A percentile compares a stretch with the other conserved stretches of the same genome.
Evolutionary conservation across 768 basidiomycete species (phyloP).

Genomic region (Gloeopeniophorella convolvens): DNA sequence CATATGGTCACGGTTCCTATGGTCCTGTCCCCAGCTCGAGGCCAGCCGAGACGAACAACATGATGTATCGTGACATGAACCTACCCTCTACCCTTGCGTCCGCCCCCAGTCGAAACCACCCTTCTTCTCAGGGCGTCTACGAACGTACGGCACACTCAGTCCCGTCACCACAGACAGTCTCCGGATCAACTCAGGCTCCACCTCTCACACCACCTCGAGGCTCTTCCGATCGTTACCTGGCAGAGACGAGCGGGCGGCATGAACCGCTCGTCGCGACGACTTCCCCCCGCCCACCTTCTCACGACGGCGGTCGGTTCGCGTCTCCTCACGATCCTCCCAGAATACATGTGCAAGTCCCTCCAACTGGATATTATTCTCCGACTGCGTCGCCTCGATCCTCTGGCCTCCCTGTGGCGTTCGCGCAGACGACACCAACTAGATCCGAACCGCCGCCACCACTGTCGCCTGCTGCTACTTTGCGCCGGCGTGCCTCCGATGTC

Average conservation of each 20-base stretch:
- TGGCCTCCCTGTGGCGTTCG: not conserved
- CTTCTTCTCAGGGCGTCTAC: not conserved
- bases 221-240: not conserved
- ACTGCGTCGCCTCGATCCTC: not conserved
- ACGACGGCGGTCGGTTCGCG: not conserved
- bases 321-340: not conserved
- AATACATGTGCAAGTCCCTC: conserved; percentile 6
- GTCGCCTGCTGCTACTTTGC: not conserved
- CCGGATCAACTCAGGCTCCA: not conserved
- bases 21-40: not conserved
- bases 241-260: not conserved
- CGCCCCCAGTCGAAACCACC: not conserved
- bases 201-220: not conserved
- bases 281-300: too few species aligned
- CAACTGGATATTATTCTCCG: conserved; percentile 5
- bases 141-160: not conserved
- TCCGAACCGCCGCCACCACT: too few species aligned
- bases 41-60: not conserved
- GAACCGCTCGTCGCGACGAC: not conserved
- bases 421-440: not conserved
- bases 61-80: not conserved
- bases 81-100: not conserved
- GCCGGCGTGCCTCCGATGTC: not conserved
- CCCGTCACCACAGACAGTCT: not conserved
- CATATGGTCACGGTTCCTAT: not conserved